Percentiles rank a stretch among this genome's conserved stretches.
These are phyloP conservation scores for Penicillium tannophilum DNA, from an alignment of 495 filamentous ascomycete genomes.

Conservation along the genomic window DNA sequence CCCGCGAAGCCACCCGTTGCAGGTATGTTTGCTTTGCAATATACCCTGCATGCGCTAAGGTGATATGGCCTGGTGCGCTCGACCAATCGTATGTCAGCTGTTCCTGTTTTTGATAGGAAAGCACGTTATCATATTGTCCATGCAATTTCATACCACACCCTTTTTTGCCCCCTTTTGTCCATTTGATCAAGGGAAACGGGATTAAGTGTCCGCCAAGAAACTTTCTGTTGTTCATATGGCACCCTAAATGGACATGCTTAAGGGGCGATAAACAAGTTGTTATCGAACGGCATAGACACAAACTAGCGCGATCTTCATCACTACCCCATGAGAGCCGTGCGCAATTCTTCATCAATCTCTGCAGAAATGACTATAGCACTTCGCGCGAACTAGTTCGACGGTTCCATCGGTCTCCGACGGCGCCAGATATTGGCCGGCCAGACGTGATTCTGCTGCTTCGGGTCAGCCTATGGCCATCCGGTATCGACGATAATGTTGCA, in stretches of 20 bases:
- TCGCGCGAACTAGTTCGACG: not conserved
- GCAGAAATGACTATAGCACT: not conserved
- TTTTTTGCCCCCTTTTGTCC: not conserved
- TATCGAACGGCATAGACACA: not conserved
- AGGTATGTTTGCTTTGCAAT: not conserved
- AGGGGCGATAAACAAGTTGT: not conserved
- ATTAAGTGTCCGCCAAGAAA: not conserved
- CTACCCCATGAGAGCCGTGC: constrained; percentile 9
- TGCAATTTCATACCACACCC: not conserved
- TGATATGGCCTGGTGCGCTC: not conserved
- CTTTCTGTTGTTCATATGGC: constrained; percentile 5
- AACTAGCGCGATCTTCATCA: constrained; percentile 4
- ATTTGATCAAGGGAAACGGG: not conserved
- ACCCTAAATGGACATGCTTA: not conserved
- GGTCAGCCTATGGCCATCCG: constrained; percentile 1
- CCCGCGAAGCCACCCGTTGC: constrained; percentile 3
- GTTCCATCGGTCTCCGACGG: constrained; percentile 24
- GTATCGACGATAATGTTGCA: constrained; percentile 18
- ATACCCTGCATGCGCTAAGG: constrained; percentile 1
- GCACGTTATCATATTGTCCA: not conserved
- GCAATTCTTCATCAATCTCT: constrained; percentile 11
- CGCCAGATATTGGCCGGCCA: constrained; percentile 6
- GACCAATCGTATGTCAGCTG: not conserved
- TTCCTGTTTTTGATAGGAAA: not conserved
- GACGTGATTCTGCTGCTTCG: not conserved